These are phyloP conservation scores for Gynochthodes officinalis DNA, from an alignment of 257 asterid species.

Conservation along the genomic window DNA sequence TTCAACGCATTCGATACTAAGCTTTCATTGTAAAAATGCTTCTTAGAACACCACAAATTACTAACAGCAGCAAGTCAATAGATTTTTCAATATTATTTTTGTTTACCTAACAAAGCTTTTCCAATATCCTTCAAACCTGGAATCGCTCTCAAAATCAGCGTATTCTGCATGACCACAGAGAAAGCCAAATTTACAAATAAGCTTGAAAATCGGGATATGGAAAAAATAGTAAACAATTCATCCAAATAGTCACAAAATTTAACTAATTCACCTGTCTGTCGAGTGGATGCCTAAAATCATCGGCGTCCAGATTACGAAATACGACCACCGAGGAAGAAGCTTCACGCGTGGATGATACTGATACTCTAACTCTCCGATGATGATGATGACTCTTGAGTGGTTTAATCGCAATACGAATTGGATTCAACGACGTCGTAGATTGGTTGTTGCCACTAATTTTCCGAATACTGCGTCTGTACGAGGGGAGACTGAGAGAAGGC, in stretches of 20 bases:
- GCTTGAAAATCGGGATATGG: background rate
- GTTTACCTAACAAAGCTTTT: conserved; percentile 74
- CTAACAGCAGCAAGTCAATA: background rate
- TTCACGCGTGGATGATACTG: conserved; percentile 21
- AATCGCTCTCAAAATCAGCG: conserved; percentile 81
- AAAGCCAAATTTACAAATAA: background rate
- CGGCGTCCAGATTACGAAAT: conserved; percentile 74
- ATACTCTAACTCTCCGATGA: conserved; percentile 11
- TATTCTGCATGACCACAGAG: conserved; percentile 49
- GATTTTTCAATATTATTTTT: no score
- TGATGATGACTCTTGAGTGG: conserved; percentile 14
- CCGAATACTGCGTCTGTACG: background rate
- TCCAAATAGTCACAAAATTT: background rate
- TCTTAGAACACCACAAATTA: background rate
- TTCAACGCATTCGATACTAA: conserved; percentile 7
- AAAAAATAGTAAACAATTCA: background rate
- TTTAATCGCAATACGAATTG: conserved; percentile 21
- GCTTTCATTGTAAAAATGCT: background rate
- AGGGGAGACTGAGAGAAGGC: background rate
- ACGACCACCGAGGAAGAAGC: conserved; percentile 57
- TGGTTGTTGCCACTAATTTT: background rate
- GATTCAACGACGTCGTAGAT: conserved; percentile 17
- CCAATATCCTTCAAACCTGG: conserved; percentile 86
- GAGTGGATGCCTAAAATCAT: conserved; percentile 90
- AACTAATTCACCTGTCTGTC: conserved; percentile 65